Evolutionary conservation across 1,284 basidiomycete genomes (phyloP).

Genomic region (Moniliophthora roreri): DNA sequence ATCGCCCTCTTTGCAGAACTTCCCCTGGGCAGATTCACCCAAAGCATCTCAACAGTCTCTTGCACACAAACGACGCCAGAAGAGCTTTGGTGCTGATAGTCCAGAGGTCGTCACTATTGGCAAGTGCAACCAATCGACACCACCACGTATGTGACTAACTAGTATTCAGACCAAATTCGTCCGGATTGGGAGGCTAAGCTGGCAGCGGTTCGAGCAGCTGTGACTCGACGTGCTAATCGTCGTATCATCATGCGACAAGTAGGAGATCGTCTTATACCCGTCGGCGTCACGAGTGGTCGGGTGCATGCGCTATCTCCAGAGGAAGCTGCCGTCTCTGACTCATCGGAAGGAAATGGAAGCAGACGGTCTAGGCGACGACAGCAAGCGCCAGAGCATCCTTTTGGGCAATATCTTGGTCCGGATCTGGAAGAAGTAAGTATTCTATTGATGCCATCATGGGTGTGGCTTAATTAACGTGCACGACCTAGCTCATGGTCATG

Average conservation of each 20-base stretch:
- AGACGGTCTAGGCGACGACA: constrained; percentile 59
- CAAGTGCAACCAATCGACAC: constrained; percentile 33
- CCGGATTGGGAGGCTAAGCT: constrained; percentile 95
- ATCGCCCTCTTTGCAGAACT: constrained; percentile 26
- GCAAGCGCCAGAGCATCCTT: constrained; percentile 34
- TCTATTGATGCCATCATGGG: background rate
- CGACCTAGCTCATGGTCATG: constrained; percentile 89
- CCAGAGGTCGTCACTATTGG: constrained; percentile 91
- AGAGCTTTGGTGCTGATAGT: constrained; percentile 74
- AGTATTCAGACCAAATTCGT: constrained; percentile 77
- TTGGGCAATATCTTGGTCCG: constrained; percentile 22
- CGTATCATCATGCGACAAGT: constrained; percentile 99
- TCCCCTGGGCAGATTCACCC: constrained; percentile 51
- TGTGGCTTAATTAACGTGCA: background rate
- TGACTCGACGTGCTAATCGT: constrained; percentile 87
- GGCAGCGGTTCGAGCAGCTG: constrained; percentile 85
- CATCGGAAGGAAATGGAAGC: constrained; percentile 39
- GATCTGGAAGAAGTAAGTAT: constrained; percentile 48
- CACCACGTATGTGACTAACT: constrained; percentile 11
- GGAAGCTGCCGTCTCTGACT: constrained; percentile 47
- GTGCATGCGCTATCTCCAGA: constrained; percentile 64
- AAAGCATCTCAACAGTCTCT: constrained; percentile 40
- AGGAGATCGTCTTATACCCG: constrained; percentile 94
- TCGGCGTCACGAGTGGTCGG: constrained; percentile 87
- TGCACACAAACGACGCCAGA: constrained; percentile 72